Evolutionary conservation across 1,139 yeast genomes (phyloP).

Genomic region (Taphrina confusa): DNA sequence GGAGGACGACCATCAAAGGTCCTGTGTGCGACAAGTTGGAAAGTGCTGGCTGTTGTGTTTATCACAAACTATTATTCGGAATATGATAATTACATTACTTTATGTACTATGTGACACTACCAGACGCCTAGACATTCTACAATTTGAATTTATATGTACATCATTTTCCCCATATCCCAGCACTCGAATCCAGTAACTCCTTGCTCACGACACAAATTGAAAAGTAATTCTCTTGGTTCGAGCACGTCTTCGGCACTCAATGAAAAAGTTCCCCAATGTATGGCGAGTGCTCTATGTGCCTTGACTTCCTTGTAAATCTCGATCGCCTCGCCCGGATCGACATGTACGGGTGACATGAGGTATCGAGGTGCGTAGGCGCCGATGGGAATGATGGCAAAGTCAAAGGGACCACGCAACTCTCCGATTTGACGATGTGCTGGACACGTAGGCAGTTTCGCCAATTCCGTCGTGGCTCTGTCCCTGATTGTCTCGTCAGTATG

Average conservation of each 20-base stretch:
- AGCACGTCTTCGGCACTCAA: constrained; percentile 80
- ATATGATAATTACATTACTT: no score
- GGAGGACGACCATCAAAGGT: background rate
- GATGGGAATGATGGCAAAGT: constrained; percentile 79
- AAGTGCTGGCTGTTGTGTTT: background rate
- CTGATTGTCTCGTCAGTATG: background rate
- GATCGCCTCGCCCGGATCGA: constrained; percentile 74
- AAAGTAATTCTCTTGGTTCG: constrained; percentile 66
- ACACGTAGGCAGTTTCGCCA: constrained; percentile 36
- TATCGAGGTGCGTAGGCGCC: constrained; percentile 95
- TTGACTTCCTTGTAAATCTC: constrained; percentile 64
- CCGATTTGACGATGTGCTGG: constrained; percentile 60
- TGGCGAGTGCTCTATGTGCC: constrained; percentile 71
- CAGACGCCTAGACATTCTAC: no score
- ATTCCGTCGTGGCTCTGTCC: background rate
- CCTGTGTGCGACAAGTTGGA: background rate
- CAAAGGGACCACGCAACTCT: constrained; percentile 57
- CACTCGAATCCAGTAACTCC: constrained; percentile 25
- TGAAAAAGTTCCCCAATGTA: constrained; percentile 95
- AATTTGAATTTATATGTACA: constrained; percentile 17
- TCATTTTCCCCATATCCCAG: constrained; percentile 28
- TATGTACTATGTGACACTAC: background rate
- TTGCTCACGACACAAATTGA: constrained; percentile 1
- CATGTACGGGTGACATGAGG: constrained; percentile 87
- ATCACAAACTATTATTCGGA: background rate